These are phyloP conservation scores for Ochetophila trinervis DNA, from an alignment of 306 rosid species.

Conservation along the genomic window DNA sequence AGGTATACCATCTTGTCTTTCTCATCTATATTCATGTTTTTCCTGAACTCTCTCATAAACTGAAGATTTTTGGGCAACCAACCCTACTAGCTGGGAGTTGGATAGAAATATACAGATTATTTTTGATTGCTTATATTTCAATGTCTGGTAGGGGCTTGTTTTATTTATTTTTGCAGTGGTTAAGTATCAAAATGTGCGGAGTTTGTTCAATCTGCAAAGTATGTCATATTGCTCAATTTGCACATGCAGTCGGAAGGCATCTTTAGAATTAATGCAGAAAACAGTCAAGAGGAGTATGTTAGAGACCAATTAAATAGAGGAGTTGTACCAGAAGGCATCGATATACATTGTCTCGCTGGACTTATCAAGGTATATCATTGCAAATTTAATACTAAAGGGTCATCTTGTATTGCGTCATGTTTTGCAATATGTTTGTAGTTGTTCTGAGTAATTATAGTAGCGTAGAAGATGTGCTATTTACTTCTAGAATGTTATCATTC, in stretches of 20 bases:
- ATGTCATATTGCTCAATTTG: conserved; percentile 18
- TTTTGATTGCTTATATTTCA: not conserved
- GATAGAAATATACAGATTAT: not conserved
- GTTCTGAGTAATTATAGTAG: too few species aligned
- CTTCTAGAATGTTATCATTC: too few species aligned
- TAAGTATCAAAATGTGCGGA: not conserved
- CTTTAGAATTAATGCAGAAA: conserved; percentile 79
- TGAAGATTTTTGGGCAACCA: conserved; percentile 8
- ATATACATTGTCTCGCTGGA: conserved; percentile 85
- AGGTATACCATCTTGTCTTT: conserved; percentile 39
- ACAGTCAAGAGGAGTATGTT: conserved; percentile 78
- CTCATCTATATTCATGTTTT: conserved; percentile 3
- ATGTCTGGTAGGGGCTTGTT: not conserved
- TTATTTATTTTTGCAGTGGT: not conserved
- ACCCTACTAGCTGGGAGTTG: not conserved
- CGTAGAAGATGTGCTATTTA: too few species aligned
- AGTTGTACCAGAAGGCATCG: conserved; percentile 69
- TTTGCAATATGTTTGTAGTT: too few species aligned
- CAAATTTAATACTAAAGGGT: not conserved
- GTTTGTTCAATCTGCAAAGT: not conserved
- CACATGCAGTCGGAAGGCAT: conserved; percentile 78
- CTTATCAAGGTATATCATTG: conserved; percentile 65
- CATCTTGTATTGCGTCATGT: too few species aligned
- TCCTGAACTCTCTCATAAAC: not conserved
- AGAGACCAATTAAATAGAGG: conserved; percentile 79